Evolutionary conservation across 495 filamentous ascomycete genomes (phyloP), one percentile per base, ranked within the genome.

Genomic region (Neurospora sp.): DNA sequence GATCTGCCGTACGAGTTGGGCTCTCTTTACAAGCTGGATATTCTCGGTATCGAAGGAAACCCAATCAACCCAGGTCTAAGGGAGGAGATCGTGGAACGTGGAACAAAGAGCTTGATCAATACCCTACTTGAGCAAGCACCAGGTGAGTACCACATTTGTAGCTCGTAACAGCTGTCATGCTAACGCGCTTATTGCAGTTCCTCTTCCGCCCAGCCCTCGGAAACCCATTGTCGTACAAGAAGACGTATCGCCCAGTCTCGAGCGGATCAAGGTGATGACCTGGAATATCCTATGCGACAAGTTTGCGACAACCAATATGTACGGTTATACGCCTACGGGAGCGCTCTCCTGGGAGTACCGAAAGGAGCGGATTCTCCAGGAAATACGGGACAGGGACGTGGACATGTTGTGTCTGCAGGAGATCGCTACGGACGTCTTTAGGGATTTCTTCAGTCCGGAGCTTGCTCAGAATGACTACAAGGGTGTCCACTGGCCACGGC

Each of bases 281-380:
- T 98, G 93, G 88, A 99, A 99, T 81, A 97, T 92, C 39, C 88
- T 99, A 5, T 98, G 95, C 82, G 94, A 98, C 80, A 92, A 93
- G 79, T 94, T 93, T 74, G 94, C 94, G 14, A 98, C 95, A 0
- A 86, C 86, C 70, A 85, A 86, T 7, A 88, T 92, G 77, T 98
- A 97, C 78, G 96, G 96, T 35, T 98, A 98, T 78, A 93, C 93
- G 1, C 92, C 96, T 8, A 88, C 89, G 16, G 88, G 86, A 31
- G 91, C 91, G 23, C 85, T 98, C 8, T 86, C 88, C 5, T 99
- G 96, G 96, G 90, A 94, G 20, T 93, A 92, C 79, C 90, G 96
- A 70, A 90, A 89, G 76, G 89, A 93, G 70, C 85, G 91, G 42
- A 96, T 99, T 73, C 85, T 97, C 42, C 81, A 87, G 37, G 94